Evolutionary conservation across 768 basidiomycete genomes (phyloP).

Genomic region (Calocera viscosa): DNA sequence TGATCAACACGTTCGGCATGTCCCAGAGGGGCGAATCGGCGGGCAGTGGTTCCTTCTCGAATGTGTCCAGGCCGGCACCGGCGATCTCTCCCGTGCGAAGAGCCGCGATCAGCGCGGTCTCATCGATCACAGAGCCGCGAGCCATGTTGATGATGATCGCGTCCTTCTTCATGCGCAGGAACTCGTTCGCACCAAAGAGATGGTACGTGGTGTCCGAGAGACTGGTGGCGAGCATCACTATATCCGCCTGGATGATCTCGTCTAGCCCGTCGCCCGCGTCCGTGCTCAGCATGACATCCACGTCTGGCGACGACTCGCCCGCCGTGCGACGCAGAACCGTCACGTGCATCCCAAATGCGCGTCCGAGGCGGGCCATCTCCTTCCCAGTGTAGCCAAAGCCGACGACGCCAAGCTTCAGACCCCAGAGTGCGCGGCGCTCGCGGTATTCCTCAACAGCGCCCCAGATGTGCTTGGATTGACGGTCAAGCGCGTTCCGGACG

Average conservation of each 20-base stretch:
- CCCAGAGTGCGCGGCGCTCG: conserved; percentile 31
- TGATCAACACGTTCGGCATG: background rate
- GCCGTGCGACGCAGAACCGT: background rate
- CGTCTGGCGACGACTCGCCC: background rate
- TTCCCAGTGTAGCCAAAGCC: conserved; percentile 68
- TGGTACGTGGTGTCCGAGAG: conserved; percentile 13
- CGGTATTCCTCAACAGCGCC: background rate
- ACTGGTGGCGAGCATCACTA: conserved; percentile 60
- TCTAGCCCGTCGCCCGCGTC: conserved; percentile 37
- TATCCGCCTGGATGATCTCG: conserved; percentile 53
- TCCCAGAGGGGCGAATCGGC: conserved; percentile 11
- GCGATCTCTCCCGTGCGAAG: conserved; percentile 61
- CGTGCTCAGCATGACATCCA: background rate
- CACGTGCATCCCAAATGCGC: conserved; percentile 79
- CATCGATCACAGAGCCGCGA: conserved; percentile 80
- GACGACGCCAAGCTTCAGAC: conserved; percentile 57
- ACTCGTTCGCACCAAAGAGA: conserved; percentile 27
- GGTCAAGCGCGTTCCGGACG: background rate
- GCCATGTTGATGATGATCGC: conserved; percentile 76
- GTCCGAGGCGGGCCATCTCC: conserved; percentile 55
- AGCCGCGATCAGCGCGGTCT: conserved; percentile 72
- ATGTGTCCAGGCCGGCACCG: conserved; percentile 26
- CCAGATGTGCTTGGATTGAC: background rate
- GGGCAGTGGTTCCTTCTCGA: conserved; percentile 21
- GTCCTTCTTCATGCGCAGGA: conserved; percentile 55